Percentiles rank a stretch among this genome's conserved stretches.
These are phyloP conservation scores for Phymatotrichopsis omnivora DNA, from an alignment of 2,329 filamentous ascomycete genomes.

Conservation along the genomic window DNA sequence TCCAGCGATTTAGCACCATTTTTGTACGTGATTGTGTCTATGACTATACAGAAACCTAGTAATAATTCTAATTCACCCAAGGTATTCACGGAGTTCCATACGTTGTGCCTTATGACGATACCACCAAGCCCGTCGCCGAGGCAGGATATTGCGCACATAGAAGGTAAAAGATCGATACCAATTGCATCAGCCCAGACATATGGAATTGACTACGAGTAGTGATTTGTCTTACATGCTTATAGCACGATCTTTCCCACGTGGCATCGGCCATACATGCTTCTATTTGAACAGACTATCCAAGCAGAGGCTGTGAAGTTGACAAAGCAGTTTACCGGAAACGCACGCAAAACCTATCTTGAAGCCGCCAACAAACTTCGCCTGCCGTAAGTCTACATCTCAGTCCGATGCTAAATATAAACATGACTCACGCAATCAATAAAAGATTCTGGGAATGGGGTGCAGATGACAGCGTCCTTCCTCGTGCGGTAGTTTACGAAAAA, in stretches of 20 bases:
- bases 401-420: not conserved
- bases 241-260: conserved; percentile 5
- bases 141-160: conserved; percentile 5
- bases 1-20: too few species aligned
- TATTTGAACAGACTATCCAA: conserved; percentile 4
- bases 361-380: conserved; percentile 5
- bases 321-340: not conserved
- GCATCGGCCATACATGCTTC: conserved; percentile 7
- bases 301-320: conserved; percentile 1
- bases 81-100: conserved; percentile 1
- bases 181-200: too few species aligned
- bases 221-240: not conserved
- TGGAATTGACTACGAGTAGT: too few species aligned
- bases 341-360: not conserved
- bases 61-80: too few species aligned
- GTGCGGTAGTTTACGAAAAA: conserved; percentile 1
- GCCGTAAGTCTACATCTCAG: not conserved
- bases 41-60: too few species aligned
- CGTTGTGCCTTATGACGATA: conserved; percentile 1
- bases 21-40: too few species aligned
- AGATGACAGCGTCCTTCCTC: conserved; percentile 1
- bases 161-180: too few species aligned
- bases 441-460: conserved; percentile 7
- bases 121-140: not conserved
- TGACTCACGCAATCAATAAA: too few species aligned